Evolutionary conservation across 306 rosid species (phyloP).

Genomic region (Delonix regia): DNA sequence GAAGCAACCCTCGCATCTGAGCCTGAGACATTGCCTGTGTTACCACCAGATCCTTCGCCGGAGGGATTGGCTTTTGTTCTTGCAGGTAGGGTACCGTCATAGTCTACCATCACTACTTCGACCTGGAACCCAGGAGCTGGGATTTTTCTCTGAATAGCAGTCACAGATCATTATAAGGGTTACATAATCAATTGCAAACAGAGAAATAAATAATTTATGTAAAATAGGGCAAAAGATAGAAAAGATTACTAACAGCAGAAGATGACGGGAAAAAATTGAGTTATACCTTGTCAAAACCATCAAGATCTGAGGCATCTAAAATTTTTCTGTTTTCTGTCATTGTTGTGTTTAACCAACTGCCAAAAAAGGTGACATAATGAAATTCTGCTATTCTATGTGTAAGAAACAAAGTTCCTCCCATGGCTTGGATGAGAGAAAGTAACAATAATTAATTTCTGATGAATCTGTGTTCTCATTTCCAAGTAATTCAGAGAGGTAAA

Average conservation of each 20-base stretch:
- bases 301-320: conserved; percentile 67
- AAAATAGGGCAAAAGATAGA: background rate
- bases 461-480: conserved; percentile 17
- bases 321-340: conserved; percentile 70
- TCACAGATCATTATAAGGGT: conserved; percentile 19
- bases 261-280: conserved; percentile 15
- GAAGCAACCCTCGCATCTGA: conserved; percentile 42
- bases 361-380: conserved; percentile 30
- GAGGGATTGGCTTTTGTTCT: conserved; percentile 49
- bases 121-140: conserved; percentile 88
- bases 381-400: conserved; percentile 16
- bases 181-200: conserved; percentile 22
- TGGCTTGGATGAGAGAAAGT: conserved; percentile 3
- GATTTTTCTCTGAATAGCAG: conserved; percentile 70
- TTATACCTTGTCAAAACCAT: conserved; percentile 88
- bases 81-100: conserved; percentile 55
- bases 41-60: conserved; percentile 52
- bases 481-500: conserved; percentile 27
- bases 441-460: conserved; percentile 9
- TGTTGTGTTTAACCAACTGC: conserved; percentile 89
- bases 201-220: conserved; percentile 6
- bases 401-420: conserved; percentile 16
- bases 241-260: background rate
- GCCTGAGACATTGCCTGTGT: conserved; percentile 32
- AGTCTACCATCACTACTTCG: conserved; percentile 87